phyloP scores from a whole-genome alignment of 1,284 basidiomycete genomes.

The Tilletia indica region DNA sequence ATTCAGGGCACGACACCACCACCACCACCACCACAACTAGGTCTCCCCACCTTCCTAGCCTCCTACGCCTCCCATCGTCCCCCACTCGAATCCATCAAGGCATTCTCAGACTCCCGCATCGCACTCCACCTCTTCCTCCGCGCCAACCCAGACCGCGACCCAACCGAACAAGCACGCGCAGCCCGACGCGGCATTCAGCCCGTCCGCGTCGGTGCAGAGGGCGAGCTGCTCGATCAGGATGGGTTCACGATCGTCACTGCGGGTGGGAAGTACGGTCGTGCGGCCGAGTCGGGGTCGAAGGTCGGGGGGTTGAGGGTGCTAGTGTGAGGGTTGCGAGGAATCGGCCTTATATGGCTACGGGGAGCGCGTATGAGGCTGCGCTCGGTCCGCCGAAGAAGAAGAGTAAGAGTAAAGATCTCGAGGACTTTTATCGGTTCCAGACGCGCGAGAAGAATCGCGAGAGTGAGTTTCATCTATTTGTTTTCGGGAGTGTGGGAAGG shows the following conservation, averaged over 20 bases:
- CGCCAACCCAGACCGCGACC: constrained; percentile 36
- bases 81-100: constrained; percentile 28
- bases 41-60: constrained; percentile 37
- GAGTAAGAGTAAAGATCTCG: constrained; percentile 42
- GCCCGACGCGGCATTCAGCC: constrained; percentile 35
- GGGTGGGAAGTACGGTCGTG: constrained; percentile 47
- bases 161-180: not conserved
- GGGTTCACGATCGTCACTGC: constrained; percentile 54
- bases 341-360: not conserved
- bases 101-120: constrained; percentile 38
- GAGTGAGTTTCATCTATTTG: constrained; percentile 21
- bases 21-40: constrained; percentile 27
- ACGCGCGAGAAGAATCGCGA: constrained; percentile 48
- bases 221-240: constrained; percentile 52
- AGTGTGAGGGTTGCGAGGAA: constrained; percentile 18
- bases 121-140: constrained; percentile 40
- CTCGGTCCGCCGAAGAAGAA: constrained; percentile 23
- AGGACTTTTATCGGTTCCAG: constrained; percentile 54
- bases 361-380: not conserved
- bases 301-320: constrained; percentile 3
- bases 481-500: not conserved
- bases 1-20: not conserved
- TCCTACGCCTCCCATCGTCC: constrained; percentile 36
- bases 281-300: constrained; percentile 26
- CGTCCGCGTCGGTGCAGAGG: constrained; percentile 44